Percentiles rank a stretch among this genome's conserved stretches.
phyloP scores from a whole-genome alignment of 1,284 basidiomycete species.

The Hemileia vastatrix region DNA sequence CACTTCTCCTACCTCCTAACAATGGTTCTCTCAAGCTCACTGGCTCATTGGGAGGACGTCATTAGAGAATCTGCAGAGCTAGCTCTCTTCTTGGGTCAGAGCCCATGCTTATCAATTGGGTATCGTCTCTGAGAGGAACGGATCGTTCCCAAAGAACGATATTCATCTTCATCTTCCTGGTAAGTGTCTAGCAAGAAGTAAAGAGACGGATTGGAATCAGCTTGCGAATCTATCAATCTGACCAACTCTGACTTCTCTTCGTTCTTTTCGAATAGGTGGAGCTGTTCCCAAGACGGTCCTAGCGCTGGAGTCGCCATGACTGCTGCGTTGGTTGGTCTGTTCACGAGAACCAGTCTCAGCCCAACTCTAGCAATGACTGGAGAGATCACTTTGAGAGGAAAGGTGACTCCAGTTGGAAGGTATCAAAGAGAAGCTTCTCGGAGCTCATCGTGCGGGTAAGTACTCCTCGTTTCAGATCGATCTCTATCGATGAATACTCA shows the following conservation, averaged over 20 bases:
- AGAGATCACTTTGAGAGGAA: constrained; percentile 57
- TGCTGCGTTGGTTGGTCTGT: constrained; percentile 70
- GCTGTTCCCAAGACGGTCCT: constrained; percentile 84
- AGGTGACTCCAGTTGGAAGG: constrained; percentile 67
- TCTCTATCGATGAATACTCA: background rate
- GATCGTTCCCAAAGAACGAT: constrained; percentile 62
- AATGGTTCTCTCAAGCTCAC: constrained; percentile 27
- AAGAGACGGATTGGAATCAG: too few species aligned
- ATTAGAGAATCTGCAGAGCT: constrained; percentile 82
- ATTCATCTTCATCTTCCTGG: constrained; percentile 81
- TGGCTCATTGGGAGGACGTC: constrained; percentile 57
- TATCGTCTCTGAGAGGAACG: constrained; percentile 58
- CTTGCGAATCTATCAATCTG: too few species aligned
- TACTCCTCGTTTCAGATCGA: too few species aligned
- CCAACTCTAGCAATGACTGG: constrained; percentile 69
- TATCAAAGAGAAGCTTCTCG: constrained; percentile 73
- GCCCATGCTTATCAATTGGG: constrained; percentile 69
- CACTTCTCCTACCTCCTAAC: constrained; percentile 27
- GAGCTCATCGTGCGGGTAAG: constrained; percentile 72
- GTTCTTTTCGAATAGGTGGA: constrained; percentile 78
- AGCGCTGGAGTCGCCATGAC: constrained; percentile 79
- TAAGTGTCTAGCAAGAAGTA: too few species aligned
- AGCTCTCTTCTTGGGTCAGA: constrained; percentile 73
- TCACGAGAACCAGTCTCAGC: constrained; percentile 63
- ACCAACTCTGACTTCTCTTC: constrained; percentile 58